These are phyloP conservation scores for Curvularia sp. DNA, from an alignment of 2,329 filamentous ascomycete species.

Conservation along the genomic window DNA sequence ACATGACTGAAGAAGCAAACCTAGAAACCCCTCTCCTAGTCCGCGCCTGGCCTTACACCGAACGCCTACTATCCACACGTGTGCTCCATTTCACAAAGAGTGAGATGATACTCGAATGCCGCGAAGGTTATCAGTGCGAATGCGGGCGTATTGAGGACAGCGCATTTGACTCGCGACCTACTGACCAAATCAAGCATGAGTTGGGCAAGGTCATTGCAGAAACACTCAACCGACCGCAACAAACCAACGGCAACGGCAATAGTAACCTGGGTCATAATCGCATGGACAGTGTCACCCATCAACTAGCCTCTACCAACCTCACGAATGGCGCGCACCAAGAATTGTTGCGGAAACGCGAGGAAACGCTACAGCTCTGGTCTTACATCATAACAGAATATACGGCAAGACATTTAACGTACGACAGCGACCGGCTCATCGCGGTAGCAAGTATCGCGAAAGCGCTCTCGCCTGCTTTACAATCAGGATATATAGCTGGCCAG, in stretches of 20 bases:
- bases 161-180: conserved; percentile 42
- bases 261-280: conserved; percentile 23
- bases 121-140: conserved; percentile 48
- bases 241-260: conserved; percentile 19
- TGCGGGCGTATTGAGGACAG: conserved; percentile 45
- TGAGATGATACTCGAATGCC: conserved; percentile 50
- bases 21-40: conserved; percentile 43
- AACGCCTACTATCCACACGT: conserved; percentile 43
- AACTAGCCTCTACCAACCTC: conserved; percentile 40
- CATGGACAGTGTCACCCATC: conserved; percentile 39
- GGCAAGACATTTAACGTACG: conserved; percentile 44
- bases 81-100: conserved; percentile 46
- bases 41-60: conserved; percentile 46
- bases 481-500: conserved; percentile 48
- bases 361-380: conserved; percentile 46
- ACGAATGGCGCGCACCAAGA: conserved; percentile 28
- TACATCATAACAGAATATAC: conserved; percentile 49
- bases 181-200: conserved; percentile 47
- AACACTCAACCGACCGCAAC: conserved; percentile 17
- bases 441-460: conserved; percentile 44
- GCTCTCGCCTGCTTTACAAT: conserved; percentile 34
- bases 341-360: conserved; percentile 32
- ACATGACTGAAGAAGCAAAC: conserved; percentile 40
- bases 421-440: conserved; percentile 42
- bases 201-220: conserved; percentile 38